Evolutionary conservation across 352 stramenopile species (phyloP), one percentile per base, ranked within the genome.

Genomic region (Pythium diclinum): DNA sequence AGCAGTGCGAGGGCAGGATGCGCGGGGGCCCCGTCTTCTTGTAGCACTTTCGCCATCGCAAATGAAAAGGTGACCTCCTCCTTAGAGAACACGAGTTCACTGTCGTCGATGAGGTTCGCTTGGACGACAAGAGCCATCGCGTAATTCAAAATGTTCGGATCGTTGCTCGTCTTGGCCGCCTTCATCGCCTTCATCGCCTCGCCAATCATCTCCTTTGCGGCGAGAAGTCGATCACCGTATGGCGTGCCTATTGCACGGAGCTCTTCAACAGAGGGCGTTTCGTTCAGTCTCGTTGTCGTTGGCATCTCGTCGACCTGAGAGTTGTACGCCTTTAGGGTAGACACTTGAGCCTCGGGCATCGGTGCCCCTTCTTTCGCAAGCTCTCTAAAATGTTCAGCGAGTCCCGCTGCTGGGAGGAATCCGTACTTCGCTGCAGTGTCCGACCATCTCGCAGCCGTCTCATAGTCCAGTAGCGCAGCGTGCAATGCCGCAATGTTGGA

Each of bases 401-500:
- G 3, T 6, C 4, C 19, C 19, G 16, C 11, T 32, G 57, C 57
- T 17, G 57, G 57, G 2, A 63, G 3, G 8, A 36, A 56, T n/a
- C 57, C 57, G 19, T 36, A 63, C 57, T 53, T 55, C 28, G 16
- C 13, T 0, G 44, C 42, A 8, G 57, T 4, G 0, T 55, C 44
- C 1, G 57, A 42, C 57, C 57, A 63, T 36, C 57, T 42, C 16
- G 57, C 57, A 14, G 57, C 57, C 9, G 42, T 63, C 17, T 44
- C 30, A 25, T 23, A 63, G 9, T 63, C 57, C 2, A 19, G 28
- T 9, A 63, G 42, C 17, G 28, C 34, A 0, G 17, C 57, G 32
- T 63, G 57, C 2, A 63, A 4, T 13, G 23, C 3, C 3, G 11
- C 32, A 23, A 63, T 42, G 57, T 63, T 63, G 44, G n/a, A 19